Base-by-base conservation (phyloP, 2,329 filamentous ascomycete species). In the Juglanconis sp. region DNA sequence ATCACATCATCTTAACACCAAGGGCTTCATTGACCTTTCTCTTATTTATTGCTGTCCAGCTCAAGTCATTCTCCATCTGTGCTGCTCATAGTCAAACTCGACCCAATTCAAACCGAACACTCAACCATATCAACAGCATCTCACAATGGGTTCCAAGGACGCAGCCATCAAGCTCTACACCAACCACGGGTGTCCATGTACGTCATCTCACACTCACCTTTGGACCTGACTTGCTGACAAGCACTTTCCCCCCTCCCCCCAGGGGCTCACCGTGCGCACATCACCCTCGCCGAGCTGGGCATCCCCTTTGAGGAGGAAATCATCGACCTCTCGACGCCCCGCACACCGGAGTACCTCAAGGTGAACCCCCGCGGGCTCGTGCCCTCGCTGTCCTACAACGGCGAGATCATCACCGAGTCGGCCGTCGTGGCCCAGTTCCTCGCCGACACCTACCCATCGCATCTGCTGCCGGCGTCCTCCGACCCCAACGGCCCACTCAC, bases 331-430 rank as follows among this genome's bases (percentile, higher is more conserved):
- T 73, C 76, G 66, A 81, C 74, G 9, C 90, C 91, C 0, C 85
- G 91, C 9, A 86, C 88, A 34, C 78, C 83, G 42, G 90, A 87
- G 79, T 95, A 94, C 71, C 82, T 95, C 8, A 78, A 87, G 55
- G 76, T 95, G 70, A 93, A 94, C 76, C 90, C 90, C 65, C 86
- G 90, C 59, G 91, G 91, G 13, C 83, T 92, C 3, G 90, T 95
- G 4, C 91, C 91, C 0, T 77, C 86, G 0, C 75, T 95, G 59
- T 81, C 83, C 31, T 88, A 89, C 77, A 80, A 85, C 64, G 81
- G 79, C 63, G 80, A 89, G 64, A 87, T 90, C 70, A 79, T 95
- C 68, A 86, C 83, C 56, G 91, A 95, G 72, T 91, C 88, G 2
- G 86, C 77, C 64, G 83, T 94, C 63, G 85, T 94, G n/a, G 74